Evolutionary conservation across 768 basidiomycete species (phyloP).

Genomic region (Sarcodon sp.): DNA sequence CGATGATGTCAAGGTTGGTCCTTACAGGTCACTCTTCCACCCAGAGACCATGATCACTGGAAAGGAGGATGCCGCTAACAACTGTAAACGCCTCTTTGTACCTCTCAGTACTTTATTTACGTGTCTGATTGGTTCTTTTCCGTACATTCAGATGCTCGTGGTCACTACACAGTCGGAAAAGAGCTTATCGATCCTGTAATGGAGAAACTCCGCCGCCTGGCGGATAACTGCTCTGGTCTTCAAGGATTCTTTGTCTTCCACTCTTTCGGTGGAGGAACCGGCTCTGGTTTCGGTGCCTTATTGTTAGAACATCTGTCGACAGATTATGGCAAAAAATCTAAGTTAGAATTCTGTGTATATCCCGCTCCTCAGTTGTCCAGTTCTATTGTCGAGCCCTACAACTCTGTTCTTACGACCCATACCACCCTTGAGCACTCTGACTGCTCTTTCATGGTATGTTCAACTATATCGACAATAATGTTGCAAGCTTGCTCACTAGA

Average conservation of each 20-base stretch:
- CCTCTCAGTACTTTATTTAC: conserved; percentile 4
- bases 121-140: conserved; percentile 3
- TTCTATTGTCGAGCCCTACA: conserved; percentile 98
- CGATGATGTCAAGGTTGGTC: conserved; percentile 88
- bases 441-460: conserved; percentile 92
- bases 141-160: conserved; percentile 68
- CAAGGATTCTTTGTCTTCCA: conserved; percentile 99
- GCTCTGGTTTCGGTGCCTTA: conserved; percentile 95
- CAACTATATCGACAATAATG: not conserved
- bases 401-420: conserved; percentile 93
- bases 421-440: conserved; percentile 98
- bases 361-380: conserved; percentile 87
- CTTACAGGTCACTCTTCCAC: conserved; percentile 91
- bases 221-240: conserved; percentile 93
- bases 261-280: conserved; percentile 98
- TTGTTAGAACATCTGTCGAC: conserved; percentile 91
- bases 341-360: conserved; percentile 96
- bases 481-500: conserved; percentile 4
- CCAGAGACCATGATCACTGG: conserved; percentile 95
- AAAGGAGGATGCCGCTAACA: conserved; percentile 99
- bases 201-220: conserved; percentile 89
- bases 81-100: conserved; percentile 49
- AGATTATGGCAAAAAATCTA: conserved; percentile 98
- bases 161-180: conserved; percentile 97
- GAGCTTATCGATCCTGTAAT: conserved; percentile 94